phyloP scores from a whole-genome alignment of 169 alveolate species.

The Plasmodium reichenowi region DNA sequence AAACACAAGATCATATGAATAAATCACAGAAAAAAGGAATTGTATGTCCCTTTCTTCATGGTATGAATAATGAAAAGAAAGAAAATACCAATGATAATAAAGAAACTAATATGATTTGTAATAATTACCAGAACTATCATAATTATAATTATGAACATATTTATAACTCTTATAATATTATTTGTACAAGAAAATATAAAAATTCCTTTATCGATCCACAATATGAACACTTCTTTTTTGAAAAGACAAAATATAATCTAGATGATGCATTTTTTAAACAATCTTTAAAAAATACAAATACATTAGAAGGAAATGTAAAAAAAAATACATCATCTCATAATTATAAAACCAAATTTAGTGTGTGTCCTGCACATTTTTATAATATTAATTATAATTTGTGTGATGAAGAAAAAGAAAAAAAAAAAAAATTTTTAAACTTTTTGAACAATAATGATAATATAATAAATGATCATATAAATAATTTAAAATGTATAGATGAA shows the following conservation, averaged over 20 bases:
- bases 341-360: background rate
- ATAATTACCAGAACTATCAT: no score
- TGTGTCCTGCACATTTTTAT: background rate
- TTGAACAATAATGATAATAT: constrained; percentile 11
- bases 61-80: no score
- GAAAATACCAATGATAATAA: no score
- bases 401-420: background rate
- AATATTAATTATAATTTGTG: background rate
- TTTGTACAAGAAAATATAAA: background rate
- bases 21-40: no score
- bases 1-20: no score
- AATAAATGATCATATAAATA: background rate
- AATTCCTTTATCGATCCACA: background rate
- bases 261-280: constrained; percentile 10
- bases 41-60: no score
- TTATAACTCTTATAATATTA: no score
- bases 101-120: no score
- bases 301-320: background rate
- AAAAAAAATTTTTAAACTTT: constrained; percentile 9
- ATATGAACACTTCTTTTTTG: constrained; percentile 3
- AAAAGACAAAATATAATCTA: background rate
- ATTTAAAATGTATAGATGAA: constrained; percentile 21
- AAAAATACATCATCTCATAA: background rate
- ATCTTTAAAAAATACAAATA: background rate
- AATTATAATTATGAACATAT: no score